Conservation (phyloP, 495 filamentous ascomycete species). For the Letharia lupina region DNA sequence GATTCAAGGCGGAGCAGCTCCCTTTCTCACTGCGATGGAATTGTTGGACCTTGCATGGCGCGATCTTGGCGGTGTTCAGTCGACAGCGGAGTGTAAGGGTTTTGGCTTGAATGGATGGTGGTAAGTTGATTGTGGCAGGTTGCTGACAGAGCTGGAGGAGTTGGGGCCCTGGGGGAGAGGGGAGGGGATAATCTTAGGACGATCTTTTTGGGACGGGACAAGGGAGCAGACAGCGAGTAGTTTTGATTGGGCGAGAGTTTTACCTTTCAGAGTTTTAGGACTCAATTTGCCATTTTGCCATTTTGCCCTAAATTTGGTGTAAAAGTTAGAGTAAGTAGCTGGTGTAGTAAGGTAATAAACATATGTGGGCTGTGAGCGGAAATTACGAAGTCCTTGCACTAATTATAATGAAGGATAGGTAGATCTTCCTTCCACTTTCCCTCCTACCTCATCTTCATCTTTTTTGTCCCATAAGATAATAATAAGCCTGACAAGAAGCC, state of each 20-base stretch:
- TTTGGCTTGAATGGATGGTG: background rate
- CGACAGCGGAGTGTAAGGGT: background rate
- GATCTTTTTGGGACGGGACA: slow-evolving; percentile 1
- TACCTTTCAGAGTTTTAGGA: background rate
- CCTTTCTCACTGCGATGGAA: slow-evolving; percentile 1
- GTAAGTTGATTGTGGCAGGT: background rate
- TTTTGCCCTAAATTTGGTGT: too few relatives aligned
- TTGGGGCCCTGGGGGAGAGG: background rate
- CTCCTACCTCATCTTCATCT: background rate
- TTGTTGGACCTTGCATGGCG: background rate
- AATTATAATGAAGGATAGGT: background rate
- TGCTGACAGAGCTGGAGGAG: background rate
- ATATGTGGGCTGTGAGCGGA: background rate
- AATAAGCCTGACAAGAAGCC: background rate
- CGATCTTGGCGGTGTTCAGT: background rate
- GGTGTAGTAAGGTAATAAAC: background rate
- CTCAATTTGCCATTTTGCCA: background rate
- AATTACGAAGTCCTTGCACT: background rate
- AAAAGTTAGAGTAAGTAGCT: too few relatives aligned
- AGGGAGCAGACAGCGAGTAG: background rate
- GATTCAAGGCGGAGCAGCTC: background rate
- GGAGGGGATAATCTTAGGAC: background rate
- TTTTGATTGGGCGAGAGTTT: background rate
- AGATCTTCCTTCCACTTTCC: background rate
- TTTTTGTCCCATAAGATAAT: too few relatives aligned